Base-by-base conservation (phyloP, 164 flowering plant genomes). In the Cinnamomum chago region DNA sequence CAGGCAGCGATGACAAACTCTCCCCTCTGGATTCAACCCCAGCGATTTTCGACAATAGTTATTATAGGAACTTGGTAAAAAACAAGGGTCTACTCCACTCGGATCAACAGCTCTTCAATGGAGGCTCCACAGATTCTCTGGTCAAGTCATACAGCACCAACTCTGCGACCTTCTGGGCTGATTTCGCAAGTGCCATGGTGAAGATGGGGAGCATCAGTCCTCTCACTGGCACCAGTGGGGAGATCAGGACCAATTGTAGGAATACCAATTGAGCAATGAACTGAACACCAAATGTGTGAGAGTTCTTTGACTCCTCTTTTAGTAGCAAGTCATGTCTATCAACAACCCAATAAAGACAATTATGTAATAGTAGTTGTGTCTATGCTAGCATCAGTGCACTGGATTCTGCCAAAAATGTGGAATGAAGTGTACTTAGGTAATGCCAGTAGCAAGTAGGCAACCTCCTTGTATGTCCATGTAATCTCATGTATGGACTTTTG, bases 41-140 rank as follows among this genome's bases (percentile, higher is more conserved):
- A 4, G 58, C 72, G 0, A 15, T 30, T 13, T 75, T 75, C 35
- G 72, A 75, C 15, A 68, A 55, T 27, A 25, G 23, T 17, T 75
- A 75, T 50, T 68, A 51, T 25, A 68, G 55, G 72, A 74, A 68
- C 76, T 75, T 75, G 33, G 58, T 75, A 20, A 40, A 22, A 55
- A 55, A 68, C 2, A 68, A 68, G 67, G 72, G 76, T 3, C 76
- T 75, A 2, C 72, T 75, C 23, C 76, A 75, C 30, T 75, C 76
- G 1, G 76, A 75, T 55, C 76, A 75, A 68, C 65, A 68, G 51
- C 76, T 75, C 55, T 58, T 60, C 52, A 68, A 75, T 30, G 76
- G 76, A 25, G 76, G 76, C 3, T 67, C 76, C 5, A 75, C 76
- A 10, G 76, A 75, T 58, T 51, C 70, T 67, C 76, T 52, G 55